A percentile compares a stretch with the other conserved stretches of the same genome.
These are phyloP conservation scores for Aspergillus sp. DNA, from an alignment of 2,329 filamentous ascomycete species.

Conservation along the genomic window DNA sequence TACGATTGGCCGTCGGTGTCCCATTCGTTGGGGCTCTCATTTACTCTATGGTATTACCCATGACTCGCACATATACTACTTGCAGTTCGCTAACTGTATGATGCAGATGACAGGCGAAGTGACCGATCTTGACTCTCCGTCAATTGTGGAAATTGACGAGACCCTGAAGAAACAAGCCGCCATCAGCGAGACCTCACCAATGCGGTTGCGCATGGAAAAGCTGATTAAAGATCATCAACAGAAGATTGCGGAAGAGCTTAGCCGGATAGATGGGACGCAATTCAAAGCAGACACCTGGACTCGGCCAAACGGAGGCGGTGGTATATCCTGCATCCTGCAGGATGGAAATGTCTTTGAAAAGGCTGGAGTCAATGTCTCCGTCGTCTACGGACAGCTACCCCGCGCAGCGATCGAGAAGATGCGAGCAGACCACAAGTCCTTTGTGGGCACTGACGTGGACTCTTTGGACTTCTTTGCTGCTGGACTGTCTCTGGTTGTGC, in stretches of 20 bases:
- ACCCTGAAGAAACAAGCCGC: constrained; percentile 75
- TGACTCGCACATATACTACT: background rate
- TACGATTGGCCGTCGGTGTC: constrained; percentile 49
- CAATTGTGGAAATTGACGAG: constrained; percentile 82
- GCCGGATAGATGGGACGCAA: constrained; percentile 76
- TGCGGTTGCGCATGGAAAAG: constrained; percentile 96
- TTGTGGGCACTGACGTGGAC: constrained; percentile 73
- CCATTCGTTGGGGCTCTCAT: constrained; percentile 50
- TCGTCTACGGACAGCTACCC: constrained; percentile 90
- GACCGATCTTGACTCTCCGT: constrained; percentile 47
- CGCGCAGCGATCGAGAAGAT: constrained; percentile 87
- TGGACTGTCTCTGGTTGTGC: constrained; percentile 87
- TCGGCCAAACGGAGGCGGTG: constrained; percentile 83
- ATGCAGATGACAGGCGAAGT: constrained; percentile 38
- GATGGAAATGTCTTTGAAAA: constrained; percentile 98
- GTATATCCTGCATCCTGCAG: constrained; percentile 91
- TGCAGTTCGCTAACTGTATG: constrained; percentile 7
- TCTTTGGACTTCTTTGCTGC: constrained; percentile 93
- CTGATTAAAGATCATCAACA: constrained; percentile 93
- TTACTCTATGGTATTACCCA: constrained; percentile 49
- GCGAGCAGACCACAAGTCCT: constrained; percentile 90
- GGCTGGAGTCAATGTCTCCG: constrained; percentile 89
- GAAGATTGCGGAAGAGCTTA: constrained; percentile 78
- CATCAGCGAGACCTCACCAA: constrained; percentile 76
- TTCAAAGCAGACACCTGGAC: constrained; percentile 87